phyloP scores from a whole-genome alignment of 176 grass and related monocot genomes.

The bread wheat (Triticum aestivum) region DNA sequence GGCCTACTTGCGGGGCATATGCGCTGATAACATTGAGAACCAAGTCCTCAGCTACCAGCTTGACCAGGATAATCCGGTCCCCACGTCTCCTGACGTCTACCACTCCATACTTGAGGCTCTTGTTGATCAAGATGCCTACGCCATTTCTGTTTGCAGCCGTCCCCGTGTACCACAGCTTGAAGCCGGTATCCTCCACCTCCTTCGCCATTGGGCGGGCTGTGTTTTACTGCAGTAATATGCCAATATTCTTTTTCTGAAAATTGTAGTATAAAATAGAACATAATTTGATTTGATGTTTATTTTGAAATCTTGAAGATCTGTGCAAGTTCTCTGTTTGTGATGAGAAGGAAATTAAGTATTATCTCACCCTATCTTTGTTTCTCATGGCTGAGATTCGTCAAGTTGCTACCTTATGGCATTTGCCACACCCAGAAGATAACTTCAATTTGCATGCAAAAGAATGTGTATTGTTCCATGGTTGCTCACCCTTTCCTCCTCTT shows the following conservation, averaged over 20 bases:
- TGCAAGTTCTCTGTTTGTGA: background rate
- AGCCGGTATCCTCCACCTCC: too few relatives aligned
- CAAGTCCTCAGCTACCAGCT: too few relatives aligned
- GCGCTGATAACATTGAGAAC: too few relatives aligned
- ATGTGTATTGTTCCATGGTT: background rate
- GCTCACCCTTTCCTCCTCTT: slow-evolving; percentile 7
- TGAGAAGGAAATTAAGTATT: background rate
- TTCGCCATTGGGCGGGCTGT: too few relatives aligned
- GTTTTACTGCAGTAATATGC: background rate
- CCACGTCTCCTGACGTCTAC: too few relatives aligned
- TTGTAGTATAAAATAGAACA: background rate
- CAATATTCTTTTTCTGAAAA: background rate
- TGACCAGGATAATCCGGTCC: too few relatives aligned
- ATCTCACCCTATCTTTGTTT: background rate
- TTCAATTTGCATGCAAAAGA: background rate
- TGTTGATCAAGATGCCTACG: too few relatives aligned
- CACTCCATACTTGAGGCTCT: too few relatives aligned
- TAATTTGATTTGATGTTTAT: slow-evolving; percentile 21
- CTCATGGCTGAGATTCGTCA: background rate
- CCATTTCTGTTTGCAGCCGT: too few relatives aligned
- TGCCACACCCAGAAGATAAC: background rate
- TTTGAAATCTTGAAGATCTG: background rate
- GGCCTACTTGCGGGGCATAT: too few relatives aligned
- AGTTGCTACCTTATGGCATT: background rate
- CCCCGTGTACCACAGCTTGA: too few relatives aligned